These are phyloP conservation scores for peach (Prunus persica) DNA, from an alignment of 306 rosid species.

Conservation along the genomic window DNA sequence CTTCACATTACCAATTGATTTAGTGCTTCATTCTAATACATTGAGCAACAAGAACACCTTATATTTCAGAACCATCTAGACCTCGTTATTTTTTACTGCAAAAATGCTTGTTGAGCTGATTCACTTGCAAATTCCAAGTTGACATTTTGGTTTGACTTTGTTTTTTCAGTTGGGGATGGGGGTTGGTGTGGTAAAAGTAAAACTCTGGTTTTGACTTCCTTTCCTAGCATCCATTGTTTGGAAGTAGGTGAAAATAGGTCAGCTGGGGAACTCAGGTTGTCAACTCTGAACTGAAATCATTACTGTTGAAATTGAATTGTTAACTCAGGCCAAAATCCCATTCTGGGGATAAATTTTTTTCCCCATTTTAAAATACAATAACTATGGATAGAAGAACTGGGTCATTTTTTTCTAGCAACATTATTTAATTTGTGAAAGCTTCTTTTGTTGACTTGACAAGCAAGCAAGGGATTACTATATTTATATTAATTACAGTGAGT, in stretches of 20 bases:
- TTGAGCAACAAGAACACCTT: constrained; percentile 26
- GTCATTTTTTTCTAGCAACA: constrained; percentile 5
- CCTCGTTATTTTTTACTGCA: neutral
- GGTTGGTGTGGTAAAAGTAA: neutral
- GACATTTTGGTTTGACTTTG: neutral
- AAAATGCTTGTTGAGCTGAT: constrained; percentile 10
- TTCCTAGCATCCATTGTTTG: neutral
- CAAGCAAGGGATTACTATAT: constrained; percentile 10
- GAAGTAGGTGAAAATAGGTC: neutral
- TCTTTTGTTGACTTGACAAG: constrained; percentile 44
- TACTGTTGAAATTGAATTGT: neutral
- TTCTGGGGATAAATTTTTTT: too few species aligned
- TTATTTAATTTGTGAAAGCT: constrained; percentile 23
- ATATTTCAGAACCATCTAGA: neutral
- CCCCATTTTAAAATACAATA: neutral
- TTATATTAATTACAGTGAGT: neutral
- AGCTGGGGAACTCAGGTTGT: neutral
- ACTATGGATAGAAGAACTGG: constrained; percentile 9
- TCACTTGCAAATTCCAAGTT: neutral
- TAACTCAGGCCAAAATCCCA: too few species aligned
- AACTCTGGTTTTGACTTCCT: constrained; percentile 11
- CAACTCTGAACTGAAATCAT: neutral
- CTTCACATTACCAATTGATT: constrained; percentile 13
- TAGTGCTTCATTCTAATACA: constrained; percentile 44
- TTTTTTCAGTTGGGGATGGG: neutral